These are phyloP conservation scores for Ceratobasidium sp. DNA, from an alignment of 1,284 basidiomycete species.

Conservation along the genomic window DNA sequence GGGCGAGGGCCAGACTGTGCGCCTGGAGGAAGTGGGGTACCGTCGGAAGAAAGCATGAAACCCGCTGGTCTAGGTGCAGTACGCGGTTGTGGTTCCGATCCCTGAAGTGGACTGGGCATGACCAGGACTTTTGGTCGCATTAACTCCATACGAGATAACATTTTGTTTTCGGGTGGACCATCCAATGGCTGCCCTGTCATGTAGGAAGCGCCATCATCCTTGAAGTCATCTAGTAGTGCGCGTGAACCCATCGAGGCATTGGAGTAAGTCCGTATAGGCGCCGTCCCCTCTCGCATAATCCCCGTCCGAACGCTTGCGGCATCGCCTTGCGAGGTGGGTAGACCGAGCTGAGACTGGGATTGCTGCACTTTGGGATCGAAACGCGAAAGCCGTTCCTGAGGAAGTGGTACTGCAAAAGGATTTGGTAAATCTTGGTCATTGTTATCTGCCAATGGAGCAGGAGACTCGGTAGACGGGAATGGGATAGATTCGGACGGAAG, in stretches of 20 bases:
- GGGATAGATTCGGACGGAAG: conserved; percentile 40
- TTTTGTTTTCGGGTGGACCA: conserved; percentile 31
- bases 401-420: conserved; percentile 48
- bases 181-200: conserved; percentile 24
- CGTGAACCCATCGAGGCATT: conserved; percentile 57
- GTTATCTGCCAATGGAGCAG: conserved; percentile 15
- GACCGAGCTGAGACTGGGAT: conserved; percentile 33
- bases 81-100: conserved; percentile 44
- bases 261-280: conserved; percentile 53
- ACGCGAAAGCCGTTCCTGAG: conserved; percentile 44
- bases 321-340: conserved; percentile 8
- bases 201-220: conserved; percentile 50
- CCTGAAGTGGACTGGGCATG: conserved; percentile 84
- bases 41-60: conserved; percentile 71
- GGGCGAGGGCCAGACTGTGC: conserved; percentile 65
- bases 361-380: conserved; percentile 49
- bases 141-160: conserved; percentile 66
- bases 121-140: conserved; percentile 83
- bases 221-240: conserved; percentile 68
- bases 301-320: conserved; percentile 14
- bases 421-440: conserved; percentile 44
- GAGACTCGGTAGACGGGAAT: conserved; percentile 35
- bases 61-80: conserved; percentile 49
- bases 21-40: conserved; percentile 73
- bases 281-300: conserved; percentile 31